phyloP scores from a whole-genome alignment of 2,329 filamentous ascomycete species.

The Macrophomina pseudophaseolina region DNA sequence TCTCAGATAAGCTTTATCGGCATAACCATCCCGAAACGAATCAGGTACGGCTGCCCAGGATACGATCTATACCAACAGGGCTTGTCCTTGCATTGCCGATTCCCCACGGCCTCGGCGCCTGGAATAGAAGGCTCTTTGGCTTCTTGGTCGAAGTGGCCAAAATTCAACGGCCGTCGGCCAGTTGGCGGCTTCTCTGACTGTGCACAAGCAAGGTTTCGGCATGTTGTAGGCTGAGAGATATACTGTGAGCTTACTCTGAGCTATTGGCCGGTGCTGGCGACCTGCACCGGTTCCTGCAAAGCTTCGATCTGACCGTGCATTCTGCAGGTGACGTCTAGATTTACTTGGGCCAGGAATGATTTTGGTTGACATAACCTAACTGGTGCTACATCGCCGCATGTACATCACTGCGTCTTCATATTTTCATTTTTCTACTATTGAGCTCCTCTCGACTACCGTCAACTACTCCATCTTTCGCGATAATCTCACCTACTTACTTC shows the following conservation, averaged over 20 bases:
- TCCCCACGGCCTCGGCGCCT: conserved; percentile 9
- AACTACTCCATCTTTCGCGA: too few species aligned
- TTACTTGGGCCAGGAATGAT: neutral
- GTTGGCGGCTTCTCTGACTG: neutral
- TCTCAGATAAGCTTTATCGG: conserved; percentile 17
- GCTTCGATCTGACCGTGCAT: neutral
- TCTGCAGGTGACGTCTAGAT: neutral
- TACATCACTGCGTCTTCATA: too few species aligned
- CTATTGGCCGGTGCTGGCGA: neutral
- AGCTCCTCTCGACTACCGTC: too few species aligned
- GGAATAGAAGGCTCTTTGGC: conserved; percentile 10
- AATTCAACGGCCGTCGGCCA: neutral
- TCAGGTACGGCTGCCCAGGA: neutral
- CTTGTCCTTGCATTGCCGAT: conserved; percentile 1
- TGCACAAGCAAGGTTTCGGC: neutral
- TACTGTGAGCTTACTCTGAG: neutral
- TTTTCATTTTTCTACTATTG: too few species aligned
- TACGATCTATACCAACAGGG: neutral
- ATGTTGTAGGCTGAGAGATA: neutral
- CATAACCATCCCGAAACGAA: conserved; percentile 11
- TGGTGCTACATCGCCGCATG: neutral
- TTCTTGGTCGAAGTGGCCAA: neutral
- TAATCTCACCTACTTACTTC: too few species aligned
- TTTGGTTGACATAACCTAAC: neutral
- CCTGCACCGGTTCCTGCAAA: neutral